phyloP scores from a whole-genome alignment of 441 rosid genomes.

The Syzygium malaccense region DNA sequence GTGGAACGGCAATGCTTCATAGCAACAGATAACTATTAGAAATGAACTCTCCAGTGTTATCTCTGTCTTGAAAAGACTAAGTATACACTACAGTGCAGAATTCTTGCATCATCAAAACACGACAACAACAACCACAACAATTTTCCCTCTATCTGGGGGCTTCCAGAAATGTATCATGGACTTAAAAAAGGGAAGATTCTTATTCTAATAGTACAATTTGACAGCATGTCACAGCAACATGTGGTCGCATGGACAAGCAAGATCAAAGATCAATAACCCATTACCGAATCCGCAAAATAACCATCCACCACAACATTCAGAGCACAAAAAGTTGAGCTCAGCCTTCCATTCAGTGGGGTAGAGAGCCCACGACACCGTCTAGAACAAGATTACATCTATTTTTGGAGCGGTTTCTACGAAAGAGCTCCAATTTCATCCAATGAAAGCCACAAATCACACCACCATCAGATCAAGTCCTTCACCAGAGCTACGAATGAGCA shows the following conservation, averaged over 20 bases:
- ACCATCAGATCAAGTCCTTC: neutral
- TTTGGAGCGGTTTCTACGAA: neutral
- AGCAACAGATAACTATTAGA: neutral
- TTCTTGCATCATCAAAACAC: neutral
- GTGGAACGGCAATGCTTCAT: neutral
- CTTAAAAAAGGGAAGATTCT: neutral
- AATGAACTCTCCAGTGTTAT: fast-evolving
- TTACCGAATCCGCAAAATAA: neutral
- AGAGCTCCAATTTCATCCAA: neutral
- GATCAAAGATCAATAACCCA: neutral
- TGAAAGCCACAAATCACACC: neutral
- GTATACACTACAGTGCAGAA: neutral
- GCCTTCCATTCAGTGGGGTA: neutral
- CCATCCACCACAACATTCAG: neutral
- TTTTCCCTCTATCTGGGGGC: neutral
- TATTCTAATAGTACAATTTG: neutral
- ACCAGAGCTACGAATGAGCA: neutral
- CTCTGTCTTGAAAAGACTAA: neutral
- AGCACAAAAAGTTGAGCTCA: neutral
- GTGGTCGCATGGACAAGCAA: neutral
- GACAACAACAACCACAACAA: neutral
- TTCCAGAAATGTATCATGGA: neutral
- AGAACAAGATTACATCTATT: neutral
- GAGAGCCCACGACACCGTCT: neutral
- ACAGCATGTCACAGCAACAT: neutral